Evolutionary conservation across 2,329 filamentous ascomycete species (phyloP), one percentile per base, ranked within the genome.

Genomic region (Aspergillus costaricaensis): DNA sequence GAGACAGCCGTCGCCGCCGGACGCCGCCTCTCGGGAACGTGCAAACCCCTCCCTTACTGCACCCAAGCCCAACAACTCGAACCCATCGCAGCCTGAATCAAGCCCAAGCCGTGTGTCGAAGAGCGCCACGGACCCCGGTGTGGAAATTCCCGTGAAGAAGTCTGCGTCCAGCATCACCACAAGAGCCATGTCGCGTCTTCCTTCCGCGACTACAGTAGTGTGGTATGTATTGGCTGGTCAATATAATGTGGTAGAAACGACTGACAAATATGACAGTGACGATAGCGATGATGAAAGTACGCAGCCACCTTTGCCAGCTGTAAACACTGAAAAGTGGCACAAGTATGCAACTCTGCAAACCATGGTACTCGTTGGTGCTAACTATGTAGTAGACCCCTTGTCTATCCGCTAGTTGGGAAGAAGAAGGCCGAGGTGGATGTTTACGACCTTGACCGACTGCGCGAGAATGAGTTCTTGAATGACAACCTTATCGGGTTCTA

Each of bases 401-500:
- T 79, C 1, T 82, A 81, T 62, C 80, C 80, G 2, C 73, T 70
- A 41, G 67, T 66, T n/a, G 80, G 80, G 8, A 81, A 79, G 67
- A 80, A 77, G 61, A 80, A 76, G 60, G 79, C 77, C 9, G 79
- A 79, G 59, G 79, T 82, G 5, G 74, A 74, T 43, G 74, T 72
- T 19, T 70, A 76, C 25, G 80, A 82, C 64, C 71, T 98, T 36
- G 78, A 83, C 19, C 84, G 91, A 44, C 83, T 99, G 2, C 88
- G 96, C 62, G 91, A 96, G 64, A 91, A 88, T 12, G 86, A 96
- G 67, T 96, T 90, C 61, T 78, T 99, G 47, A 99, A 99, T 72
- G 95, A 99, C 78, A 96, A 92, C 70, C 80, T 99, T 27, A 90
- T 99, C 66, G 88, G 86, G 54, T 97, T 97, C 72, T 96, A 96